Percentiles rank a stretch among this genome's conserved stretches.
Conservation (phyloP, 371 early-diverging fungal species). For the Rhizomucor miehei region DNA sequence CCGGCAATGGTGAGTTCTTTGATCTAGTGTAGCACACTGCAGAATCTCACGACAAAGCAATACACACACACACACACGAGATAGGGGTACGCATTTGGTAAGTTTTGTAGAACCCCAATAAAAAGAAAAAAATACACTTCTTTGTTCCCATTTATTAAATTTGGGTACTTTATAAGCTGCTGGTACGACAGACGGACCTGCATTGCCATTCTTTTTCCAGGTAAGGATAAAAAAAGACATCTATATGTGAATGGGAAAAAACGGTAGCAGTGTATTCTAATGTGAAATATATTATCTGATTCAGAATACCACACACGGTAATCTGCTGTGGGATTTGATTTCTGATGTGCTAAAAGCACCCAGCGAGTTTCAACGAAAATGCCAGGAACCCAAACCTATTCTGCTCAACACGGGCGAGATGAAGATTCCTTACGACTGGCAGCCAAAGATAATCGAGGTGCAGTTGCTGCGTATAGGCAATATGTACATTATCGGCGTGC, state of each 20-base stretch:
- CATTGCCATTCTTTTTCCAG: constrained; percentile 35
- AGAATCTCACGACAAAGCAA: too few species aligned
- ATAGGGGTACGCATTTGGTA: constrained; percentile 39
- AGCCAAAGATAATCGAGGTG: constrained; percentile 52
- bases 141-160: constrained; percentile 2
- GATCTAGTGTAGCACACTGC: too few species aligned
- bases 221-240: constrained; percentile 14
- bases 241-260: constrained; percentile 15
- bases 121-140: too few species aligned
- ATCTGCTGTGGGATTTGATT: constrained; percentile 46
- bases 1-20: constrained; percentile 41
- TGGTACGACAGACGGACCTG: constrained; percentile 64
- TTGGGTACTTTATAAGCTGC: constrained; percentile 36
- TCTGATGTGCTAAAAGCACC: constrained; percentile 37
- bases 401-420: constrained; percentile 61
- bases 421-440: constrained; percentile 49
- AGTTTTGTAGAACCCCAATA: background rate
- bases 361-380: constrained; percentile 33
- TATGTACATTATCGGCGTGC: constrained; percentile 53
- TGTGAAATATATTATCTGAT: too few species aligned
- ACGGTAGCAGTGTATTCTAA: too few species aligned
- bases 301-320: constrained; percentile 31
- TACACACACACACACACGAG: too few species aligned
- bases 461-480: constrained; percentile 54
- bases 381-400: constrained; percentile 63